A percentile compares a stretch with the other conserved stretches of the same genome.
Evolutionary conservation across 768 basidiomycete species (phyloP).

Genomic region (Albatrellus ellisii): DNA sequence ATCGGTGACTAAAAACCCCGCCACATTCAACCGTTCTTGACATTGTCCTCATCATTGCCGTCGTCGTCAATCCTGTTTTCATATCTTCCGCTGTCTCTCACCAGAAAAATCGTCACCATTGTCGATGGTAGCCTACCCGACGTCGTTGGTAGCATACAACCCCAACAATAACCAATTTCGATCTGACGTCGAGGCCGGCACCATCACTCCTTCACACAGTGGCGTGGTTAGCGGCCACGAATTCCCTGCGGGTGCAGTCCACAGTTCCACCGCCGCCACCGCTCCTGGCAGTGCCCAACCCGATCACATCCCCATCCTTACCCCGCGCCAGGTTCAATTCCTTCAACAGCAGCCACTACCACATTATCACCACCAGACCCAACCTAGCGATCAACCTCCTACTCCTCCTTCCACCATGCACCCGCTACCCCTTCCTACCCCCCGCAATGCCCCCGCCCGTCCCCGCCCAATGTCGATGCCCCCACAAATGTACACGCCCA

Average conservation of each 20-base stretch:
- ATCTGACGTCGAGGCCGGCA: slow-evolving; percentile 15
- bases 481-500: slow-evolving; percentile 35
- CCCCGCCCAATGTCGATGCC: slow-evolving; percentile 68
- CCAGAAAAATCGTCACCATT: no score
- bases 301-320: slow-evolving; percentile 7
- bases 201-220: slow-evolving; percentile 37
- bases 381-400: slow-evolving; percentile 15
- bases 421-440: slow-evolving; percentile 15
- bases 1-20: no score
- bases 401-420: slow-evolving; percentile 20
- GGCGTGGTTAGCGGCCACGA: slow-evolving; percentile 46
- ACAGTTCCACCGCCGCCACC: slow-evolving; percentile 18
- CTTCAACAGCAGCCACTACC: background rate
- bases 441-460: slow-evolving; percentile 18
- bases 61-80: no score
- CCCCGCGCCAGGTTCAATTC: slow-evolving; percentile 4
- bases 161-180: background rate
- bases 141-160: slow-evolving; percentile 26
- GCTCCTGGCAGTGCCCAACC: slow-evolving; percentile 12
- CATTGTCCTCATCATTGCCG: no score
- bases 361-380: slow-evolving; percentile 5
- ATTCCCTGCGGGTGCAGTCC: slow-evolving; percentile 49
- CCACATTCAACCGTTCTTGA: no score
- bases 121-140: slow-evolving; percentile 30
- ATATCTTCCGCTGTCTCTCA: no score